Conservation (phyloP, 306 rosid species). For the Vachellia collinsii region DNA sequence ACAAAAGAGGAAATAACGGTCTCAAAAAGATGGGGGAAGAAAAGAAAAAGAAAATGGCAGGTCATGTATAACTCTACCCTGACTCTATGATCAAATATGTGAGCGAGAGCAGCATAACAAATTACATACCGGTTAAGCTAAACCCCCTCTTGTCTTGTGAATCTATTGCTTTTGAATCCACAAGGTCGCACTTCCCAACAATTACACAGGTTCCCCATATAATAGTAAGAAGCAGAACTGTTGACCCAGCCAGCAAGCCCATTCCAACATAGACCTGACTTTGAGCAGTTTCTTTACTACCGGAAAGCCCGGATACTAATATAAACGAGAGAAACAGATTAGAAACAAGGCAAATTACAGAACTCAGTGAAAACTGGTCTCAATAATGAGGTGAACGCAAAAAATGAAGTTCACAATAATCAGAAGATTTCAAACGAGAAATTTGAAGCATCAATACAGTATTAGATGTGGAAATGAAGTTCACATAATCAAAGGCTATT, state of each 20-base stretch:
- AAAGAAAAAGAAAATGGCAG: neutral
- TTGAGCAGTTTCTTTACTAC: conserved; percentile 64
- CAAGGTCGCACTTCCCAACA: conserved; percentile 77
- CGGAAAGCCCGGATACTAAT: conserved; percentile 74
- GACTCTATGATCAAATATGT: conserved; percentile 9
- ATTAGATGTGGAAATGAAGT: neutral
- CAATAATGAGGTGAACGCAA: neutral
- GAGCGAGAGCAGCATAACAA: conserved; percentile 15
- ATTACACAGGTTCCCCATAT: conserved; percentile 73
- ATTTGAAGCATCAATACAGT: conserved; percentile 14
- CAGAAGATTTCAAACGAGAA: neutral
- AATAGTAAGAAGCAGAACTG: conserved; percentile 69
- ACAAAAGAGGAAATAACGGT: neutral
- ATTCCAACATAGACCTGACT: conserved; percentile 78
- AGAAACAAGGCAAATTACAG: conserved; percentile 17
- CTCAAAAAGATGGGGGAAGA: neutral
- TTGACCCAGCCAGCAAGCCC: conserved; percentile 83
- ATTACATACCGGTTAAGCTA: conserved; percentile 56
- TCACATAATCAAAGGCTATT: neutral
- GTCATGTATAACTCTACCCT: neutral
- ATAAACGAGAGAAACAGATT: conserved; percentile 28
- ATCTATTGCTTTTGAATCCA: conserved; percentile 60
- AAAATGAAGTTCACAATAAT: neutral
- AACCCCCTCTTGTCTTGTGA: conserved; percentile 55
- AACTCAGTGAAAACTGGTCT: neutral